Base-by-base conservation (phyloP, 257 asterid genomes). In the Scutellaria barbata region DNA sequence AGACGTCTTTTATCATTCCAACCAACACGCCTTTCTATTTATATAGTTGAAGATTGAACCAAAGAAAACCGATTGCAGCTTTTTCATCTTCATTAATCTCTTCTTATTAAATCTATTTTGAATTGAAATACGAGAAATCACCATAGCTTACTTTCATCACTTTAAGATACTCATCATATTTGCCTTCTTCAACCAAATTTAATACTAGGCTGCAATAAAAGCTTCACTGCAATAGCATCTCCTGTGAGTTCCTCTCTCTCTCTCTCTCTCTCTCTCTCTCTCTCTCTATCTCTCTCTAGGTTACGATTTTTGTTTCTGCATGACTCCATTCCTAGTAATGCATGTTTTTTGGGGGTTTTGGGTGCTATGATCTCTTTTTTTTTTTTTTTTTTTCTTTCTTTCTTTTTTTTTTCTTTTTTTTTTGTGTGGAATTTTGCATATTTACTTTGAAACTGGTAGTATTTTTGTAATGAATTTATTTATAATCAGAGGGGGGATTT, bases 241-340 rank as follows among this genome's bases (percentile, higher is more conserved):
- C 42, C 16, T 25, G 65, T 68, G 50, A 67, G 79, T 75, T 60
- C 63, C 55, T 48, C 35, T 60, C 22, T 22, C 10, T 53, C 5
- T 39, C 6, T 16, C 5, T 51, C 14, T 62, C 40, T 46, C 14
- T 58, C 0, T 6, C 46, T 54, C 43, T 33, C 66, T 50, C n/a
- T 52, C 5, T 39, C 5, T 6, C 46, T 54, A 16, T 50, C n/a
- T 52, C 5, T 39, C 5, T 6, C 46, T 54, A 16, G 17, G 58
- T 50, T 13, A 2, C 7, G 17, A 25, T 66, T 30, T 25, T 45
- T 39, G 67, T 11, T 17, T 56, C 33, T 72, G 56, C 63, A 72
- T 48, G 63, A 8, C 45, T 60, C 35, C 46, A 13, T 14, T 53
- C 17, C 8, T 4, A 8, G 4, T 30, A 30, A 30, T 30, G 35